Evolutionary conservation across 2,329 filamentous ascomycete species (phyloP), one percentile per base, ranked within the genome.

Genomic region (Teratosphaeriaceae sp.): DNA sequence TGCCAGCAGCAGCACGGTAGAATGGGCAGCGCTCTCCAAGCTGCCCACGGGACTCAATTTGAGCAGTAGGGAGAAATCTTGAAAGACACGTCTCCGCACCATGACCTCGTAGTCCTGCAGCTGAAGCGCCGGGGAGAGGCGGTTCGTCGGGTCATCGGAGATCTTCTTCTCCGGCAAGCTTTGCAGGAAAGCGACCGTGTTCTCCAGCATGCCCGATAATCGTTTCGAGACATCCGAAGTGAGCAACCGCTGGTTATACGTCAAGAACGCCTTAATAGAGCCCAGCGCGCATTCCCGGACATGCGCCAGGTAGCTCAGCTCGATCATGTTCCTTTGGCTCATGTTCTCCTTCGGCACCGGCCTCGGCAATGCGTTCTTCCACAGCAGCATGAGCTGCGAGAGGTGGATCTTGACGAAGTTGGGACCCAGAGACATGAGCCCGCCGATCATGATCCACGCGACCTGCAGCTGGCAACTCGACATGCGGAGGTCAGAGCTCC

Each of bases 361-460:
- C 58, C 94, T 95, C 0, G 94, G 90, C 9, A 98, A 74, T 0
- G 92, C 90, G 64, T 97, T 98, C 65, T 95, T 95, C 92, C 92
- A 98, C 5, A 98, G 71, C 7, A 98, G 71, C 43, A 98, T 79
- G 18, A 98, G 74, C 60, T 98, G 92, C 2, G 89, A 90, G 6
- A 98, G 75, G 65, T 98, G 92, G 19, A 97, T 97, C 67, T 98
- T 98, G 65, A 97, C 90, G 63, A 98, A 98, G 63, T 95, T 97
- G 3, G 92, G 90, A 0, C 92, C 92, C 1, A 98, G 75, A 1
- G 89, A 88, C 90, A 97, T 97, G 42, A 98, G 70, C 0, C 94
- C 92, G 27, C 94, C 92, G 36, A 98, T 94, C 44, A 98, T 71
- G 37, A 94, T 94, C 90, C 92, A 98, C 4, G 92, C 92, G 2